A percentile compares a stretch with the other conserved stretches of the same genome.
Conservation (phyloP, 208 protist genomes). For the Leishmania arabica region DNA sequence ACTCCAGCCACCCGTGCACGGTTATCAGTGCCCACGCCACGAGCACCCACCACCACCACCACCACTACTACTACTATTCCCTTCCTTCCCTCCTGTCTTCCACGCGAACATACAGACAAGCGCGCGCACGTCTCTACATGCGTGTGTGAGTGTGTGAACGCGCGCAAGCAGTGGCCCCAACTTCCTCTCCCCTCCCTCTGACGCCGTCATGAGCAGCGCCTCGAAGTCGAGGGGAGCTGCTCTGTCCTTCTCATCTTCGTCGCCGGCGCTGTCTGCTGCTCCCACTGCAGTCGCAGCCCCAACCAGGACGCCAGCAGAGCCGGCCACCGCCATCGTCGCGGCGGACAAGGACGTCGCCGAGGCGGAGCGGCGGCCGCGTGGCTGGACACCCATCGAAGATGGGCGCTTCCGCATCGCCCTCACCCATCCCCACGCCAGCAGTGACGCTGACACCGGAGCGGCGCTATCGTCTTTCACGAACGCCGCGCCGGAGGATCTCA, state of each 20-base stretch:
- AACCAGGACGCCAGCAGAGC: not conserved
- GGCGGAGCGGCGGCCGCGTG: conserved; percentile 16
- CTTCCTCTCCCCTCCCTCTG: not conserved
- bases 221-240: not conserved
- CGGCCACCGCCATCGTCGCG: not conserved
- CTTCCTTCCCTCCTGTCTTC: not conserved
- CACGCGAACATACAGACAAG: not conserved
- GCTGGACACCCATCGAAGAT: conserved; percentile 38
- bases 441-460: not conserved
- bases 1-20: not conserved
- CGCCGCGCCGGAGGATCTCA: conserved; percentile 16
- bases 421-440: conserved; percentile 26
- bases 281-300: not conserved
- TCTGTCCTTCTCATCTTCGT: not conserved
- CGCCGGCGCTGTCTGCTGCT: not conserved
- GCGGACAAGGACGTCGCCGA: not conserved
- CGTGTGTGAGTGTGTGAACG: too few relatives aligned
- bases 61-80: not conserved
- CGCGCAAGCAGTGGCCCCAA: not conserved
- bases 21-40: too few relatives aligned
- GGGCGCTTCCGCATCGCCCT: conserved; percentile 49
- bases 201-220: not conserved
- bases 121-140: not conserved
- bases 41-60: not conserved
- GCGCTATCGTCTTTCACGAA: conserved; percentile 10